Conservation (phyloP, 768 basidiomycete genomes). For the Sistotremastrum suecicum region DNA sequence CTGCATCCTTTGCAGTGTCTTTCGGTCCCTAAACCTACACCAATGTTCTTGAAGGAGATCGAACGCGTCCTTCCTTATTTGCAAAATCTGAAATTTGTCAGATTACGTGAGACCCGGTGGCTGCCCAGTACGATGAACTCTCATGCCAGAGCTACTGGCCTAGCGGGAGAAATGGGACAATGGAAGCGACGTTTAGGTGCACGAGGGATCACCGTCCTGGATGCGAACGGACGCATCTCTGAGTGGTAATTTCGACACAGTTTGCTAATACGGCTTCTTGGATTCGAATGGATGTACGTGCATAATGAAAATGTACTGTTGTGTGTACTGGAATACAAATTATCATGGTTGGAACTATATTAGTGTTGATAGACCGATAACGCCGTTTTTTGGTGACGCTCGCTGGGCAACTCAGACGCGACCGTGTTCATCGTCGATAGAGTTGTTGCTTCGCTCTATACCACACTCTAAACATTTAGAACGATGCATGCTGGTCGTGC, state of each 20-base stretch:
- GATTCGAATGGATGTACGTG: too few relatives aligned
- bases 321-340: too few relatives aligned
- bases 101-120: slow-evolving; percentile 61
- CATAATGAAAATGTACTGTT: too few relatives aligned
- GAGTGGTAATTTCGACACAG: background rate
- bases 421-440: too few relatives aligned
- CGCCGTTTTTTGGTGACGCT: too few relatives aligned
- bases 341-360: too few relatives aligned
- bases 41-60: slow-evolving; percentile 41
- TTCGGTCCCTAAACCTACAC: slow-evolving; percentile 60
- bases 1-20: slow-evolving; percentile 41
- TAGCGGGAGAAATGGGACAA: slow-evolving; percentile 68
- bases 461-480: too few relatives aligned
- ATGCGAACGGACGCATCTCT: slow-evolving; percentile 38
- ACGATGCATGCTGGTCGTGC: too few relatives aligned
- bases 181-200: slow-evolving; percentile 53
- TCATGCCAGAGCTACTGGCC: slow-evolving; percentile 55
- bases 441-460: too few relatives aligned
- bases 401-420: too few relatives aligned
- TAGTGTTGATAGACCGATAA: too few relatives aligned
- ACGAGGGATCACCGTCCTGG: slow-evolving; percentile 47
- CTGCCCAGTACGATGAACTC: slow-evolving; percentile 49
- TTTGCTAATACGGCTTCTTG: too few relatives aligned
- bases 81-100: slow-evolving; percentile 41
- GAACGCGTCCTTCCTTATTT: slow-evolving; percentile 41